Base-by-base conservation (phyloP, 1,284 basidiomycete genomes). In the Paramarasmius palmivorus region DNA sequence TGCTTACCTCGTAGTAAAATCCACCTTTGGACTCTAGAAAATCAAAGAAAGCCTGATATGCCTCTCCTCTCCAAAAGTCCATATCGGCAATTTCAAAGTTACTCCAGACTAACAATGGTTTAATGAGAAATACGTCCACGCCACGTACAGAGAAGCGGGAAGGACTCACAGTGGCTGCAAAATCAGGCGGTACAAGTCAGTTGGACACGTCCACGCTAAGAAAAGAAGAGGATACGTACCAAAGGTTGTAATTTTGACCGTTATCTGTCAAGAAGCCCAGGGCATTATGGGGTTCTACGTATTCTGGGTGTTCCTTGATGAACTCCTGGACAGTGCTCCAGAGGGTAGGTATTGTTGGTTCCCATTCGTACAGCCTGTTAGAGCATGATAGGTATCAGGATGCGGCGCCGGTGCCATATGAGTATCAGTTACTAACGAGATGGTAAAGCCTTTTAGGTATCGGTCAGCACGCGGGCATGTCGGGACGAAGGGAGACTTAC, bases 31-130 rank as follows among this genome's bases (percentile, higher is more conserved):
- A 68, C 58, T 95, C 93, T 19, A 95, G 75, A 63, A 81, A 79
- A 22, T 90, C 78, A 62, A 95, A 95, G 73, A 86, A 95, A 49
- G 83, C 79, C 57, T 73, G 76, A 68, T 95, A 95, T 3, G 86
- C 83, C 58, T 91, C 80, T 5, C 80, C 73, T 51, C 93, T 76
- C 86, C 90, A 93, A 65, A 95, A 93, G 58, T 88, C 81, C 77
- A 88, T 79, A 64, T 87, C 79, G 8, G 86, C 92, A 50, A 95
- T 93, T 68, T 95, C 93, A 60, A 93, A 92, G 68, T 92, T 92
- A 63, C 82, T 87, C 88, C 89, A 92, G 68, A 84, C 87, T 89
- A 53, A 23, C 22, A 38, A 54, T 38, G 17, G 17, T 40, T 32
- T 12, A 12, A 32, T 32, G 29, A 32, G 29, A 32, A 32, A 12